These are phyloP conservation scores for Talaromyces sp. DNA, from an alignment of 2,329 filamentous ascomycete genomes.

Conservation along the genomic window DNA sequence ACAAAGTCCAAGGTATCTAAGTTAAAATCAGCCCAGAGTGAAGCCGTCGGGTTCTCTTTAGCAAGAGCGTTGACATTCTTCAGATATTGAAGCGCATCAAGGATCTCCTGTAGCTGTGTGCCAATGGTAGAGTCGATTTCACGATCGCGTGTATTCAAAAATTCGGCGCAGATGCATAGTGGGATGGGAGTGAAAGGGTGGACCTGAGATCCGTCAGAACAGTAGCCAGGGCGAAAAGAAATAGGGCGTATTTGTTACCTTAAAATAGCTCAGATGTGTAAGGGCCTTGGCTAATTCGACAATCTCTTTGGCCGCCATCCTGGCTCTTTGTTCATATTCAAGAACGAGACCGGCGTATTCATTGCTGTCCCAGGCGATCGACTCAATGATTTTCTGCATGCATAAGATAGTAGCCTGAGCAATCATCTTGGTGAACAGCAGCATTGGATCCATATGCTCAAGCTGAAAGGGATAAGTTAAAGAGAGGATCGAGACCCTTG, in stretches of 20 bases:
- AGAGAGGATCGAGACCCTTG: constrained; percentile 11
- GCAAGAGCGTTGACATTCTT: constrained; percentile 13
- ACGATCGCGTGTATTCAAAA: constrained; percentile 8
- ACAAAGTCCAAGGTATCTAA: constrained; percentile 1
- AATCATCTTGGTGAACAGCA: constrained; percentile 15
- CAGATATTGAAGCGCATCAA: constrained; percentile 10
- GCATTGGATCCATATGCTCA: constrained; percentile 13
- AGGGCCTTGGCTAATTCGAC: constrained; percentile 12
- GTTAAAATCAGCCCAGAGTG: constrained; percentile 7
- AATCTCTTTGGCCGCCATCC: constrained; percentile 11
- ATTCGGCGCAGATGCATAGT: constrained; percentile 13
- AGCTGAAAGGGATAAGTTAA: constrained; percentile 12
- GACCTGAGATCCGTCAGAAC: constrained; percentile 3
- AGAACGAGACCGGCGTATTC: constrained; percentile 8
- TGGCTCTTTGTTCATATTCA: constrained; percentile 9
- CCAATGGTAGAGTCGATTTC: constrained; percentile 9
- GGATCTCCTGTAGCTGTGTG: constrained; percentile 10
- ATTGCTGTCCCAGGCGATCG: constrained; percentile 1
- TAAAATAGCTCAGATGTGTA: constrained; percentile 12
- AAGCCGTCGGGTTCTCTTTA: constrained; percentile 6
- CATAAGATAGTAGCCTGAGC: constrained; percentile 14
- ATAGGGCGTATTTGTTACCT: constrained; percentile 1
- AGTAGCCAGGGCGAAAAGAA: neutral
- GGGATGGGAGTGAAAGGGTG: constrained; percentile 15
- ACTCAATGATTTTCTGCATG: constrained; percentile 13